phyloP scores from a whole-genome alignment of 768 basidiomycete genomes.

The Trametopsis cervina region DNA sequence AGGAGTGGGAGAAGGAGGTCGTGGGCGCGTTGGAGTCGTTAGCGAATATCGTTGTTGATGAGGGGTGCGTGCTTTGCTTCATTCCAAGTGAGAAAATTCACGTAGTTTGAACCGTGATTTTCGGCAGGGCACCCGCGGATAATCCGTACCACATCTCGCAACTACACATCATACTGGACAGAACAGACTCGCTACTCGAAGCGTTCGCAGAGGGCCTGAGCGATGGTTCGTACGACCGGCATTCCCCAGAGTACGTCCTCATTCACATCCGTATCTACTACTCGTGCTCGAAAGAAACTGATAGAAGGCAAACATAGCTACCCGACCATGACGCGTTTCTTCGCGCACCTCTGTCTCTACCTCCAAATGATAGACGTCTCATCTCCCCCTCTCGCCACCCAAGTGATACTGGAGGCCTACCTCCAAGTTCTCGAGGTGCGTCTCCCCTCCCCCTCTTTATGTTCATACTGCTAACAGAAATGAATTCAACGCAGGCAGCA shows the following conservation, averaged over 20 bases:
- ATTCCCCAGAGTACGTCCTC: slow-evolving; percentile 49
- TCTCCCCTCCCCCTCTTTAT: background rate
- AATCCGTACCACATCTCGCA: slow-evolving; percentile 83
- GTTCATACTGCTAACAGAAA: background rate
- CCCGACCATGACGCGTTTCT: slow-evolving; percentile 76
- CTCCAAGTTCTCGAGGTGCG: slow-evolving; percentile 79
- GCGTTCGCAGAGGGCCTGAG: slow-evolving; percentile 55
- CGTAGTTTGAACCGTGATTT: no score
- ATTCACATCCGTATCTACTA: no score
- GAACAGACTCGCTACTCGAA: slow-evolving; percentile 61
- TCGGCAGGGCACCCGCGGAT: slow-evolving; percentile 47
- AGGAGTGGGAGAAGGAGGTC: slow-evolving; percentile 65
- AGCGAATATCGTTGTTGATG: slow-evolving; percentile 48
- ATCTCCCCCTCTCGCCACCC: slow-evolving; percentile 67
- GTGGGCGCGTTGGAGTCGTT: slow-evolving; percentile 48
- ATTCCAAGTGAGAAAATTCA: background rate
- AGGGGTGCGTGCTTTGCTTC: slow-evolving; percentile 42
- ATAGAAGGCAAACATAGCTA: slow-evolving; percentile 42
- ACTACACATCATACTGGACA: slow-evolving; percentile 66
- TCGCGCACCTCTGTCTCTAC: slow-evolving; percentile 88
- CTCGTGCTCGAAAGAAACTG: no score
- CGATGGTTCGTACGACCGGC: slow-evolving; percentile 40
- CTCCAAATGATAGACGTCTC: slow-evolving; percentile 74
- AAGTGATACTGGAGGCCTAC: slow-evolving; percentile 83
- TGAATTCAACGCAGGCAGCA: slow-evolving; percentile 40